These are phyloP conservation scores for Hygrophila difformis DNA, from an alignment of 257 asterid genomes.

Conservation along the genomic window DNA sequence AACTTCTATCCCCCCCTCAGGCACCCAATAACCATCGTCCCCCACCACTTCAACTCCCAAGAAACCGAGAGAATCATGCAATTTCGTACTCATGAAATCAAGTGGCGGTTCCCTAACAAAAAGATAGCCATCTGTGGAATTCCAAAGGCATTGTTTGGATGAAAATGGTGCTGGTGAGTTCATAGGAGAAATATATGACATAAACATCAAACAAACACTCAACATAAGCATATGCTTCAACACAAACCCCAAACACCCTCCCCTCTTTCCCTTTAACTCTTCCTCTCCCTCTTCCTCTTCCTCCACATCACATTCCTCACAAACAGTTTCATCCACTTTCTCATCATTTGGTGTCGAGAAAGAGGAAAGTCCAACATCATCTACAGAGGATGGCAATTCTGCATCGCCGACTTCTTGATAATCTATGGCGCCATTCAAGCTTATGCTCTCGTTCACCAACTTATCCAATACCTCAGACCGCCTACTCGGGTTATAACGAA, in stretches of 20 bases:
- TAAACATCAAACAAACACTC: slow-evolving; percentile 28
- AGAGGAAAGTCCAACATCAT: slow-evolving; percentile 17
- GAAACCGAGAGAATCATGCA: slow-evolving; percentile 18
- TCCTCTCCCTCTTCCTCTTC: slow-evolving; percentile 26
- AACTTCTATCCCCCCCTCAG: slow-evolving; percentile 4
- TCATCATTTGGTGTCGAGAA: slow-evolving; percentile 3
- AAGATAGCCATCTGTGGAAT: slow-evolving; percentile 19
- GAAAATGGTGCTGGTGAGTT: slow-evolving; percentile 24
- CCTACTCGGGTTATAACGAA: slow-evolving; percentile 60
- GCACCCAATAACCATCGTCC: background rate
- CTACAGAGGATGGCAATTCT: slow-evolving; percentile 18
- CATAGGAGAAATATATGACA: slow-evolving; percentile 31
- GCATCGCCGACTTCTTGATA: no score
- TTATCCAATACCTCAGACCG: slow-evolving; percentile 24
- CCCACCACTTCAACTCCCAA: slow-evolving; percentile 16
- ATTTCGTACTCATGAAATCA: slow-evolving; percentile 20
- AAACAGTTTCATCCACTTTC: background rate
- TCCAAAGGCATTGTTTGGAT: slow-evolving; percentile 20
- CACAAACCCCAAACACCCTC: slow-evolving; percentile 37
- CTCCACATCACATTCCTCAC: slow-evolving; percentile 14
- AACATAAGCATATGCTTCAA: slow-evolving; percentile 31
- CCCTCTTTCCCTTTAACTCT: slow-evolving; percentile 19
- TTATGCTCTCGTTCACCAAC: slow-evolving; percentile 16
- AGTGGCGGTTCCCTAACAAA: slow-evolving; percentile 23
- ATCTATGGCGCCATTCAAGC: slow-evolving; percentile 17